Evolutionary conservation across 164 flowering plant genomes (phyloP).

Genomic region (Berberis thunbergii): DNA sequence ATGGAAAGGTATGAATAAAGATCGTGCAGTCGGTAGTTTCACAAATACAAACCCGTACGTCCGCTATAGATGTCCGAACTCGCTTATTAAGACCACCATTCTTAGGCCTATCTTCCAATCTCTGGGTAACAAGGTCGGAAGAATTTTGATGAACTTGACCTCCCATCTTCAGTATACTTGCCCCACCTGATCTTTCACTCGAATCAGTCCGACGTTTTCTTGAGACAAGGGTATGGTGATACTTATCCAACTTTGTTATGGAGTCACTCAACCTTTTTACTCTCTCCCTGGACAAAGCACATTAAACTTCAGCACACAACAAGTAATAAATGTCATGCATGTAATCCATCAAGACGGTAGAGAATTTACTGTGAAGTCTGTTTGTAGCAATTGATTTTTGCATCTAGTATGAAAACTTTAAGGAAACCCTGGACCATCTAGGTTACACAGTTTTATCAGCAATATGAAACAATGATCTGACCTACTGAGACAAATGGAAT

Average conservation of each 20-base stretch:
- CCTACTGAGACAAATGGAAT: too few relatives aligned
- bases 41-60: slow-evolving; percentile 47
- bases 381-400: too few relatives aligned
- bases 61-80: slow-evolving; percentile 61
- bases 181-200: slow-evolving; percentile 47
- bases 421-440: too few relatives aligned
- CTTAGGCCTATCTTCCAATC: slow-evolving; percentile 55
- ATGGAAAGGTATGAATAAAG: too few relatives aligned
- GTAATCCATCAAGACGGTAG: too few relatives aligned
- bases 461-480: too few relatives aligned
- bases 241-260: slow-evolving; percentile 44
- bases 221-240: slow-evolving; percentile 28
- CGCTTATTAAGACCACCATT: slow-evolving; percentile 57
- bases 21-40: too few relatives aligned
- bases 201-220: slow-evolving; percentile 55
- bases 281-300: slow-evolving; percentile 46
- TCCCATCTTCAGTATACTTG: slow-evolving; percentile 45
- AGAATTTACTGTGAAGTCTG: too few relatives aligned
- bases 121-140: slow-evolving; percentile 36
- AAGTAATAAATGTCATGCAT: too few relatives aligned
- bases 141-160: slow-evolving; percentile 37
- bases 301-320: background rate
- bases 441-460: too few relatives aligned
- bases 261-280: slow-evolving; percentile 48
- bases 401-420: too few relatives aligned